Evolutionary conservation across 306 rosid species (phyloP).

Genomic region (Potentilla sterilis): DNA sequence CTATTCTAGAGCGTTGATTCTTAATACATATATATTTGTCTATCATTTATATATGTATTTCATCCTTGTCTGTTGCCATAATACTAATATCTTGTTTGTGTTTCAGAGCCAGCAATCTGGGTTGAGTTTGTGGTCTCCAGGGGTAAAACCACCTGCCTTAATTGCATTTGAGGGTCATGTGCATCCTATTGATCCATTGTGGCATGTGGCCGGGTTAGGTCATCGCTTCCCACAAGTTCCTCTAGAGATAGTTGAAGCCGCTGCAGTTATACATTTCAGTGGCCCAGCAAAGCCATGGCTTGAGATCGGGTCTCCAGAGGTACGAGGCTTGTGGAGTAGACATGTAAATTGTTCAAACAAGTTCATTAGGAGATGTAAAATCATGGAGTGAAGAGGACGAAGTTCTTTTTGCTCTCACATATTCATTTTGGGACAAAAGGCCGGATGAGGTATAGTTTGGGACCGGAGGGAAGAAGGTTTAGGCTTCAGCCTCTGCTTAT

Average conservation of each 20-base stretch:
- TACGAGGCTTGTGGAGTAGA: conserved; percentile 67
- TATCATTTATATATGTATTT: not conserved
- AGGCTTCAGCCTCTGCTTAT: conserved; percentile 85
- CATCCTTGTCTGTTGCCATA: not conserved
- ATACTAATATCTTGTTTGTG: conserved; percentile 4
- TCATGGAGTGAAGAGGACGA: conserved; percentile 54
- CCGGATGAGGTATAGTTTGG: conserved; percentile 29
- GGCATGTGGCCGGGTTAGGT: conserved; percentile 69
- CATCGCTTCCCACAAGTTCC: conserved; percentile 35
- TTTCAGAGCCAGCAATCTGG: conserved; percentile 60
- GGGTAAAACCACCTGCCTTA: conserved; percentile 67
- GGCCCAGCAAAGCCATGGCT: conserved; percentile 99
- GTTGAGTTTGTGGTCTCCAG: conserved; percentile 68
- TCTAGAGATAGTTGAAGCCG: conserved; percentile 45
- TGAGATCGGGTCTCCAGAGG: conserved; percentile 73
- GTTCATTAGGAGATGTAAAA: conserved; percentile 69
- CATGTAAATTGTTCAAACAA: conserved; percentile 69
- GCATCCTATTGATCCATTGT: conserved; percentile 62
- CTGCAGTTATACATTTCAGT: conserved; percentile 75
- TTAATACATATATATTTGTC: not conserved
- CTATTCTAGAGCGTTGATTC: not conserved
- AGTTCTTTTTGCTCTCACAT: conserved; percentile 42
- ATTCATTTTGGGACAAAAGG: conserved; percentile 47
- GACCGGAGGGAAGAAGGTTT: conserved; percentile 92
- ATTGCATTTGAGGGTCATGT: conserved; percentile 81